phyloP scores from a whole-genome alignment of 106 monocot species.

The Hemerocallis citrina region DNA sequence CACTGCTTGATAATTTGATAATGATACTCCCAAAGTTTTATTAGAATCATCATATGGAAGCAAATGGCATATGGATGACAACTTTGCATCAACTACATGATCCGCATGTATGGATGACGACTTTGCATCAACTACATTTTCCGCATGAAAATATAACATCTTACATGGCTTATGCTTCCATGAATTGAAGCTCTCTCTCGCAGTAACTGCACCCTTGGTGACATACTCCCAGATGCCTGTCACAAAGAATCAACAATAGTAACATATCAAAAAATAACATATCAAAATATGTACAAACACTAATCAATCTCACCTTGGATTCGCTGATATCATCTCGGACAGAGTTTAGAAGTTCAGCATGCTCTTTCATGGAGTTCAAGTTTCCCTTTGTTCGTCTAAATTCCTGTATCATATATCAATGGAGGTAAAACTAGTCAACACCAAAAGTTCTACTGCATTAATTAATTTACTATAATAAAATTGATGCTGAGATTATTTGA shows the following conservation, averaged over 20 bases:
- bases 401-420: conserved; percentile 39
- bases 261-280: not conserved
- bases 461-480: no score
- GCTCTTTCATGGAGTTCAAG: conserved; percentile 82
- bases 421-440: no score
- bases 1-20: no score
- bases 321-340: conserved; percentile 92
- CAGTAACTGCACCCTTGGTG: conserved; percentile 62
- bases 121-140: no score
- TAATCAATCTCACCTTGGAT: conserved; percentile 57
- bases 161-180: conserved; percentile 88
- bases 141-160: no score
- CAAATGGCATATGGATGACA: no score
- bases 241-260: conserved; percentile 15
- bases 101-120: no score
- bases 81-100: no score
- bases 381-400: conserved; percentile 89
- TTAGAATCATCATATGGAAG: no score
- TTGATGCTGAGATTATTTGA: no score
- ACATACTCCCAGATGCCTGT: conserved; percentile 78
- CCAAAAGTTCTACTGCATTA: no score
- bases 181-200: conserved; percentile 93
- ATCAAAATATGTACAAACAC: not conserved
- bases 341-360: conserved; percentile 90
- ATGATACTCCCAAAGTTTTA: no score